These are phyloP conservation scores for Vaccinium vitisidaea DNA, from an alignment of 148 eudicot species.

Conservation along the genomic window DNA sequence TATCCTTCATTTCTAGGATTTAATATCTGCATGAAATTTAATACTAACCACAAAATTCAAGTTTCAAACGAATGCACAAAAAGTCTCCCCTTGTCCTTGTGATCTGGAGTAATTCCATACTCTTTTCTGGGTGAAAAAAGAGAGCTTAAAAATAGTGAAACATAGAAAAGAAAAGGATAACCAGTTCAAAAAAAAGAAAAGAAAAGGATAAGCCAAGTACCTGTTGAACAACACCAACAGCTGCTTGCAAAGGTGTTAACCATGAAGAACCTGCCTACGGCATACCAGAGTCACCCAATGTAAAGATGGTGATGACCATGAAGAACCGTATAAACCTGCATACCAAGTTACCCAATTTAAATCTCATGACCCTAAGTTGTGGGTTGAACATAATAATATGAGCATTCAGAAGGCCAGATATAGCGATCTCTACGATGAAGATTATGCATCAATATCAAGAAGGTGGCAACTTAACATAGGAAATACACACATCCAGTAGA, in stretches of 20 bases:
- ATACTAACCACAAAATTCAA: background rate
- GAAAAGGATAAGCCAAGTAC: slow-evolving; percentile 23
- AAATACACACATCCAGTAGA: background rate
- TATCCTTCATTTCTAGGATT: background rate
- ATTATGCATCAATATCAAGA: background rate
- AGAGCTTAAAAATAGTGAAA: background rate
- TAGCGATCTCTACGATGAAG: background rate
- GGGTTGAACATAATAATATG: background rate
- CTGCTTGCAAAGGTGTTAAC: slow-evolving; percentile 77
- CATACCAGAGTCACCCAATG: slow-evolving; percentile 12
- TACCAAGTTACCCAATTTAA: slow-evolving; percentile 10
- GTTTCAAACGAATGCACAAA: background rate
- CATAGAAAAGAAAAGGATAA: too few species aligned
- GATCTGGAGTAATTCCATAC: background rate
- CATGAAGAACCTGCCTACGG: slow-evolving; percentile 79
- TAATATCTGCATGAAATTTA: background rate
- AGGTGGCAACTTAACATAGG: background rate
- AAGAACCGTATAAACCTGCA: slow-evolving; percentile 27
- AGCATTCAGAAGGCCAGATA: background rate
- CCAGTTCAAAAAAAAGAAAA: too few species aligned
- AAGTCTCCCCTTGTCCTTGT: background rate
- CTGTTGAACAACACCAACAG: slow-evolving; percentile 74
- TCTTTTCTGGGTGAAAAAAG: background rate
- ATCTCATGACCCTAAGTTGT: background rate
- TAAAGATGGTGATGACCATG: background rate